Evolutionary conservation across 345 rosid genomes (phyloP).

Genomic region (Diplotaxis tenuifolia): DNA sequence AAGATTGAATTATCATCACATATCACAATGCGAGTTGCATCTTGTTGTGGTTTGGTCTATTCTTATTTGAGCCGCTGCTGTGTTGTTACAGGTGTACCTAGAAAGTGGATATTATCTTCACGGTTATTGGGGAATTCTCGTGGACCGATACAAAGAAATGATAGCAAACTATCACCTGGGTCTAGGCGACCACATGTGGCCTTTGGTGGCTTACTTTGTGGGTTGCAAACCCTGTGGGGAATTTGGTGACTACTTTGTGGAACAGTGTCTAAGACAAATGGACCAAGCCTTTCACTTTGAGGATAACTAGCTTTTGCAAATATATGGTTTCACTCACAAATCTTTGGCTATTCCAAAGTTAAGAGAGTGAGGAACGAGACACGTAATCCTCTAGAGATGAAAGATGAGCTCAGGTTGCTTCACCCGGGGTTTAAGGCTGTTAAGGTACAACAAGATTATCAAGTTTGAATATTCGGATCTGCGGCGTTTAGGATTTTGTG

Average conservation of each 20-base stretch:
- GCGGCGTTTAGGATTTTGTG: constrained; percentile 13
- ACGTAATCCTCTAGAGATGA: constrained; percentile 44
- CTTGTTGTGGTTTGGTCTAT: neutral
- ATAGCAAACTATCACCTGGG: constrained; percentile 62
- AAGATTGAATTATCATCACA: neutral
- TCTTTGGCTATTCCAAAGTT: constrained; percentile 50
- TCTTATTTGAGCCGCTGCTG: neutral
- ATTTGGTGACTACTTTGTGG: constrained; percentile 60
- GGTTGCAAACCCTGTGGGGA: constrained; percentile 83
- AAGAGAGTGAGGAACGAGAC: constrained; percentile 55
- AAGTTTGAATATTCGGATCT: constrained; percentile 22
- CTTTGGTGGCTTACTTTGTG: constrained; percentile 78
- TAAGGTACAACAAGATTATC: constrained; percentile 40
- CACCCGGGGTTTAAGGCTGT: constrained; percentile 47
- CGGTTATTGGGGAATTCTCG: constrained; percentile 70
- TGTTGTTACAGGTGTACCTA: constrained; percentile 43
- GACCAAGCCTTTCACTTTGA: constrained; percentile 77
- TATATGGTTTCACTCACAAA: constrained; percentile 63
- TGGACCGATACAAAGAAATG: constrained; percentile 69
- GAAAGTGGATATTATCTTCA: constrained; percentile 73
- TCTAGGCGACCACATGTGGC: constrained; percentile 74
- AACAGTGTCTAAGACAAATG: constrained; percentile 75
- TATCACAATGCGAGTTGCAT: constrained; percentile 14
- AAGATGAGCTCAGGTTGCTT: constrained; percentile 48
- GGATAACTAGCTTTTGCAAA: constrained; percentile 67